Base-by-base conservation (phyloP, 1,284 basidiomycete genomes). In the Porphyrellus sp. region DNA sequence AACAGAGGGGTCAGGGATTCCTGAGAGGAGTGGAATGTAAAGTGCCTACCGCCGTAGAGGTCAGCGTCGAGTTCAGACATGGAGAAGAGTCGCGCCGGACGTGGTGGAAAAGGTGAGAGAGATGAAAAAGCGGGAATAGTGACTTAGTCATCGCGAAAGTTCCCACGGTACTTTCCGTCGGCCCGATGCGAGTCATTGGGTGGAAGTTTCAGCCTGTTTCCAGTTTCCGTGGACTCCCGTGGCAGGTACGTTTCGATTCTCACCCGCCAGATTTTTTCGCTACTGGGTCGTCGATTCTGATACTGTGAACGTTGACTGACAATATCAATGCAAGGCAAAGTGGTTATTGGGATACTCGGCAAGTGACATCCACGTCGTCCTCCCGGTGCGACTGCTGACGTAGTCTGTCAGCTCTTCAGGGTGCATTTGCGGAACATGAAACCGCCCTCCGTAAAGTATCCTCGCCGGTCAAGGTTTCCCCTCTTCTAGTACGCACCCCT, bases 401-500 rank as follows among this genome's bases (percentile, higher is more conserved):
- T n/a, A 9, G 21, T 13, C 20, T 27, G 23, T 46, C 44, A 86
- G 96, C 95, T 46, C 78, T 98, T 39, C 96, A 98, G 72, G 96
- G 95, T 48, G 93, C 94, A 5, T 98, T 98, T 68, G 79, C 81
- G 34, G 95, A 99, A 73, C 96, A 98, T 71, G 78, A 89, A 66
- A 71, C 74, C 12, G 82, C 85, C 58, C 75, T 94, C 49, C 78
- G 83, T 64, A 81, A 78, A 54, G 66, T 89, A 35, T 70, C 75
- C 27, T 65, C 76, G 35, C 72, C 74, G 55, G 69, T 69, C 45
- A 75, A 71, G 55, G 69, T 88, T 52, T 61, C 63, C 27, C 73
- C 82, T 38, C 68, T 83, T n/a, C 80, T 86, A 13, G 88, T 98
- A 25, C 87, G 90, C 42, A 91, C 83, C 2, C 74, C 80, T 5